A percentile compares a stretch with the other conserved stretches of the same genome.
Conservation (phyloP, 1,139 yeast species). For the Geotrichum citri-aurantii region DNA sequence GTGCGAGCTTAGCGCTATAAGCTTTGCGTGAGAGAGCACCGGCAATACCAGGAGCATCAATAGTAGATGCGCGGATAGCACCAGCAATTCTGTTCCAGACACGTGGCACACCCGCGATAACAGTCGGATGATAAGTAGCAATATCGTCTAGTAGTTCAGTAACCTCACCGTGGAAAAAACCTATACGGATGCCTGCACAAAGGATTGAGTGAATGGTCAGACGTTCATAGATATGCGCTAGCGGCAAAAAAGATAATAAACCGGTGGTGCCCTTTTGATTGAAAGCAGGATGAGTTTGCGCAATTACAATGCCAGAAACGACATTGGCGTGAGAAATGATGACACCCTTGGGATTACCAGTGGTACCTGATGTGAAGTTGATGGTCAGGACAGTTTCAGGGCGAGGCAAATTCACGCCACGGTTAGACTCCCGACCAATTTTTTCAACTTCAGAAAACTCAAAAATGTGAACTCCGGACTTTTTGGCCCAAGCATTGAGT, state of each 20-base stretch:
- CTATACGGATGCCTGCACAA: slow-evolving; percentile 36
- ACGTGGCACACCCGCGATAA: slow-evolving; percentile 58
- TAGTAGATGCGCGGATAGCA: slow-evolving; percentile 41
- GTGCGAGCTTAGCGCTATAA: slow-evolving; percentile 37
- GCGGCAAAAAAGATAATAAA: slow-evolving; percentile 48
- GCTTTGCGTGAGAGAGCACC: slow-evolving; percentile 35
- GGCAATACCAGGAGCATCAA: slow-evolving; percentile 22
- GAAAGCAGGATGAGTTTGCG: slow-evolving; percentile 24
- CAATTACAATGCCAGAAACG: slow-evolving; percentile 44
- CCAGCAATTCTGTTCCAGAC: slow-evolving; percentile 58
- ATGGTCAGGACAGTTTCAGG: slow-evolving; percentile 57
- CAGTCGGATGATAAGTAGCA: slow-evolving; percentile 48
- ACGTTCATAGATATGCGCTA: slow-evolving; percentile 67
- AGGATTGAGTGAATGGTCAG: slow-evolving; percentile 25
- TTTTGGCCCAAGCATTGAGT: slow-evolving; percentile 34
- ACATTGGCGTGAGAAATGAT: slow-evolving; percentile 51
- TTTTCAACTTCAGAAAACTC: slow-evolving; percentile 50
- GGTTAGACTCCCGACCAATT: slow-evolving; percentile 48
- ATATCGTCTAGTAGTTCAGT: slow-evolving; percentile 51
- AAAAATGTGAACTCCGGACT: slow-evolving; percentile 38
- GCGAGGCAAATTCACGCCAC: slow-evolving; percentile 45
- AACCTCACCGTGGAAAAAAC: slow-evolving; percentile 45
- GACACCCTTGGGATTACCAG: slow-evolving; percentile 75
- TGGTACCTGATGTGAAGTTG: slow-evolving; percentile 74
- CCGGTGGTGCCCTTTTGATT: slow-evolving; percentile 26